A percentile compares a stretch with the other conserved stretches of the same genome.
Conservation (phyloP, 495 filamentous ascomycete genomes). For the Amorphotheca resinae region DNA sequence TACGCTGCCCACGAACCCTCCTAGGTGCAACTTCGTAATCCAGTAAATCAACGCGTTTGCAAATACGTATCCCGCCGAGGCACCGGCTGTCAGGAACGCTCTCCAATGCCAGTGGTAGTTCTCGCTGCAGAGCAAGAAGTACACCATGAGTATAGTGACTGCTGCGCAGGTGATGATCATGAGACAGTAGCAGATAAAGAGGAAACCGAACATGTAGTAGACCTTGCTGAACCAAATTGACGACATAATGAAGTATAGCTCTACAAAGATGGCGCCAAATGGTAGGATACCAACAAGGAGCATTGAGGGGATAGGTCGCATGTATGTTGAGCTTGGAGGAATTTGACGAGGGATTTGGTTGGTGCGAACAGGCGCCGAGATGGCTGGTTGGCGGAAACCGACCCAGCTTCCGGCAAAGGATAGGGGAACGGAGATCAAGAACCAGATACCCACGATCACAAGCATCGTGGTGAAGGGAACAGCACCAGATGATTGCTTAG, state of each 20-base stretch:
- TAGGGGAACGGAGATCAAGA: constrained; percentile 85
- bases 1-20: constrained; percentile 72
- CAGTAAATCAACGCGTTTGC: constrained; percentile 79
- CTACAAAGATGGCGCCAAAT: constrained; percentile 92
- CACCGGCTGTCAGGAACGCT: constrained; percentile 76
- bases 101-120: constrained; percentile 99
- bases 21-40: constrained; percentile 70
- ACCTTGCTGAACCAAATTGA: constrained; percentile 95
- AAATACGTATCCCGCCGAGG: constrained; percentile 83
- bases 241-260: constrained; percentile 97
- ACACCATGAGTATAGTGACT: constrained; percentile 83
- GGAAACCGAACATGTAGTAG: constrained; percentile 99
- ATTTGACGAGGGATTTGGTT: constrained; percentile 98
- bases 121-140: constrained; percentile 88
- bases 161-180: constrained; percentile 95
- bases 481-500: constrained; percentile 75
- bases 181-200: constrained; percentile 92
- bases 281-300: constrained; percentile 82
- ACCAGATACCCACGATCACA: constrained; percentile 87
- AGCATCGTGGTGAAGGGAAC: constrained; percentile 97
- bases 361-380: constrained; percentile 75
- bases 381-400: constrained; percentile 54
- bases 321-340: constrained; percentile 65
- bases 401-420: constrained; percentile 87
- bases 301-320: constrained; percentile 76